phyloP scores from a whole-genome alignment of 164 flowering plant genomes.

The Sextonia rubra region DNA sequence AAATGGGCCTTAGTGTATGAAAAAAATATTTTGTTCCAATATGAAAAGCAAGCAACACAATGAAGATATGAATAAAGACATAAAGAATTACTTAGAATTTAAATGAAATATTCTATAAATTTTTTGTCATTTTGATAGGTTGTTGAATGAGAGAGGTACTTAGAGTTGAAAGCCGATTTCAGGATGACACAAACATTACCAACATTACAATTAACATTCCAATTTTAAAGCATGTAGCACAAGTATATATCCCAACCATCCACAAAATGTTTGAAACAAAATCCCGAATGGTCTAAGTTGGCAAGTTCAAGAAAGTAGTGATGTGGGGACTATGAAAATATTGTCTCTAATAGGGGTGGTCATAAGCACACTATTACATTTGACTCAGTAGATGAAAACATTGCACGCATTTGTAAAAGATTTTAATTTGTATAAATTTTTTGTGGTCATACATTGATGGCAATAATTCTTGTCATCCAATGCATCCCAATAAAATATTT shows the following conservation, averaged over 20 bases:
- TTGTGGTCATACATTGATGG: not conserved
- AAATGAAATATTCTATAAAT: not conserved
- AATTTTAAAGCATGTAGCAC: too few relatives aligned
- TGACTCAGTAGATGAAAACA: not conserved
- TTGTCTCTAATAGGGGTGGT: not conserved
- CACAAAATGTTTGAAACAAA: too few relatives aligned
- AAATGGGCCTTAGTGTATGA: too few relatives aligned
- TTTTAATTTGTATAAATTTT: too few relatives aligned
- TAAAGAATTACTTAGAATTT: not conserved
- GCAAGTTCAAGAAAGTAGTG: not conserved
- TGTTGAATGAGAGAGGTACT: not conserved
- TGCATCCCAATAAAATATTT: not conserved
- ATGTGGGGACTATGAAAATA: not conserved
- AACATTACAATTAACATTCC: too few relatives aligned
- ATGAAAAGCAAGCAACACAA: not conserved
- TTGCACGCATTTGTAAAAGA: not conserved
- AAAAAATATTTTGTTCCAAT: not conserved
- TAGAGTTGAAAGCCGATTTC: not conserved
- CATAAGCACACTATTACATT: not conserved
- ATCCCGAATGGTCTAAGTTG: too few relatives aligned
- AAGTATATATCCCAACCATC: not conserved
- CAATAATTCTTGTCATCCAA: not conserved
- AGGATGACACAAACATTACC: not conserved
- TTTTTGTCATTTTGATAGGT: too few relatives aligned
- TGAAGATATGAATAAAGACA: not conserved